Evolutionary conservation across 805 yeast species (phyloP), one percentile per base, ranked within the genome.

Genomic region (Teunomyces aglyptinius): DNA sequence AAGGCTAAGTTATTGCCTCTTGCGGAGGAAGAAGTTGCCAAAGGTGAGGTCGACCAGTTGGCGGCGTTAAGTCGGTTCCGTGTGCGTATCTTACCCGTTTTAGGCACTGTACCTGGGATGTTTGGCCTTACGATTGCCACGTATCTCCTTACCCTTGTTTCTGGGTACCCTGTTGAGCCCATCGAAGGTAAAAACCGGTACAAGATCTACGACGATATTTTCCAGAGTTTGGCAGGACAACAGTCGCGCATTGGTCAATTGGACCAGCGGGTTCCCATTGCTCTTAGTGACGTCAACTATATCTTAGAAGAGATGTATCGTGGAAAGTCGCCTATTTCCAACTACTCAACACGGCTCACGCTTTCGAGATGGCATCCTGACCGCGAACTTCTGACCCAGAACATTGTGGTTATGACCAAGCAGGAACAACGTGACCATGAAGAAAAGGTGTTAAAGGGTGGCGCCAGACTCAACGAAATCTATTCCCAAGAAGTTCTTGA

Each of bases 21-120:
- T 44, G 85, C 90, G 11, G 91, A 89, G 47, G 86, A 82, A 36
- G 96, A 89, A 62, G 77, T 82, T 49, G 83, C 80, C 45, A 82
- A 83, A 64, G 97, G 97, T 20, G 75, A 82, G 48, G 96, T 92
- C 31, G 94, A 82, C 53, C 94, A 95, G 63, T 73, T 94, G 38
- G 82, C 95, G 49, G 95, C 96, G 1, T 67, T 94, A 53, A 84
- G 81, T 57, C 90, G 89, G 67, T 94, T 94, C 73, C 78, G 99
- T 56, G 97, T 91, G 8, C 77, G 99, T 56, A 92, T 94, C 40
- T 75, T 94, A 47, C 99, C 99, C 0, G 99, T 94, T 0, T 70
- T 94, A 52, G 98, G 99, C 3, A 89, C 99, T 0, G 82, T 94
- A 85, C 99, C 99, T 1, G 97, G 94, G 7, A 85, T 92, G 67